Conservation (phyloP, 495 filamentous ascomycete species). For the Chaetomium fimeti region DNA sequence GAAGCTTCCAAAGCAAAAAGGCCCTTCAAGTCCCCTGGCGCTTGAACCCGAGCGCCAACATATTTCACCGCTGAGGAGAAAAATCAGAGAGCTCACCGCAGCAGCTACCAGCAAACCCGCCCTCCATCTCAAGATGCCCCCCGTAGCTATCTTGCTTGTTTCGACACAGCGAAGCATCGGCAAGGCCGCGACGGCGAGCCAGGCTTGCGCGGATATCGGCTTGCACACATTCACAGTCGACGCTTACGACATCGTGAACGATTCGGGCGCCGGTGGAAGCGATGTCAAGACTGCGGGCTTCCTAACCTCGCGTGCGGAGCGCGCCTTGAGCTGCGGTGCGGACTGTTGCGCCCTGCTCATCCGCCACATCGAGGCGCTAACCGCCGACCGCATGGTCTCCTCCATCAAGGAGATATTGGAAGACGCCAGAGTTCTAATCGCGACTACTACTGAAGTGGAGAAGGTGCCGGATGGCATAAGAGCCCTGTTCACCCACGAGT, state of each 20-base stretch:
- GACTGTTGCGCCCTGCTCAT: slow-evolving; percentile 81
- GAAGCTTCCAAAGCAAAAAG: slow-evolving; percentile 46
- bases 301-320: slow-evolving; percentile 79
- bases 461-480: slow-evolving; percentile 87
- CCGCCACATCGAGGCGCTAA: slow-evolving; percentile 84
- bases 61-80: slow-evolving; percentile 66
- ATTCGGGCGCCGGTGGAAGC: slow-evolving; percentile 77
- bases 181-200: slow-evolving; percentile 70
- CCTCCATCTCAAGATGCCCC: slow-evolving; percentile 79
- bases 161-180: slow-evolving; percentile 92
- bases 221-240: slow-evolving; percentile 87
- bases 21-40: slow-evolving; percentile 43
- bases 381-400: slow-evolving; percentile 80
- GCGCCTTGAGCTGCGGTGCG: slow-evolving; percentile 82
- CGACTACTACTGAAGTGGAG: slow-evolving; percentile 91
- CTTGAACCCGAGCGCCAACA: slow-evolving; percentile 48
- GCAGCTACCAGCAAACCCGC: slow-evolving; percentile 87
- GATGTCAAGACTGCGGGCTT: slow-evolving; percentile 93
- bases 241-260: slow-evolving; percentile 88
- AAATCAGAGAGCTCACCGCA: slow-evolving; percentile 79
- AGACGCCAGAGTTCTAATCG: slow-evolving; percentile 75
- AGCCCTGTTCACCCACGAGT: slow-evolving; percentile 90
- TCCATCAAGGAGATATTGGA: slow-evolving; percentile 76
- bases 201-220: slow-evolving; percentile 84
- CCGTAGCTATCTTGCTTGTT: slow-evolving; percentile 79